These are phyloP conservation scores for Colletotrichum somersetense DNA, from an alignment of 2,329 filamentous ascomycete genomes.

Conservation along the genomic window DNA sequence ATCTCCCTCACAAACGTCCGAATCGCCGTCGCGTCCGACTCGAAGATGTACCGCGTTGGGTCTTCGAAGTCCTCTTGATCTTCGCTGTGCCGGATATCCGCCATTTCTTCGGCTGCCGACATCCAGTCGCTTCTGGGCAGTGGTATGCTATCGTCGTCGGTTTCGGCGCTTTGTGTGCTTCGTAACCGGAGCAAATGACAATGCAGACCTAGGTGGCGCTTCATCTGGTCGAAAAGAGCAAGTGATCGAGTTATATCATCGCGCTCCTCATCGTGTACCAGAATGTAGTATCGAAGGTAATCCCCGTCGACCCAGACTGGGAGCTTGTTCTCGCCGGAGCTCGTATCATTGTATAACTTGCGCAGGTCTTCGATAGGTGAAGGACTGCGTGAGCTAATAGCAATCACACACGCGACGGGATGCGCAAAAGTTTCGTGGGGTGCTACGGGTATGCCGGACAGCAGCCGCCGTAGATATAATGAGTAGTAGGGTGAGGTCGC, in stretches of 20 bases:
- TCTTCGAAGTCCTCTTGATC: constrained; percentile 78
- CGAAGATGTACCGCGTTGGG: constrained; percentile 84
- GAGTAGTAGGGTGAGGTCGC: constrained; percentile 84
- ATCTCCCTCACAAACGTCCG: constrained; percentile 93
- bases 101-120: constrained; percentile 86
- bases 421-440: constrained; percentile 95
- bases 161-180: constrained; percentile 86
- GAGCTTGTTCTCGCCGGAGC: constrained; percentile 77
- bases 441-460: constrained; percentile 82
- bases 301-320: constrained; percentile 92
- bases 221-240: constrained; percentile 97
- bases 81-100: constrained; percentile 77
- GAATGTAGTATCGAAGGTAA: constrained; percentile 94
- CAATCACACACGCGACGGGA: constrained; percentile 93
- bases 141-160: constrained; percentile 89
- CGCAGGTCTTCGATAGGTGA: constrained; percentile 89
- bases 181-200: constrained; percentile 91
- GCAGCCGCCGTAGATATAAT: constrained; percentile 83
- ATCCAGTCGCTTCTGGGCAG: constrained; percentile 90
- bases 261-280: constrained; percentile 95
- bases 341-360: constrained; percentile 87
- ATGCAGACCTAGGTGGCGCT: constrained; percentile 95
- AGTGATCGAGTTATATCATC: constrained; percentile 94
- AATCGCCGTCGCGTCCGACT: constrained; percentile 90
- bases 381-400: constrained; percentile 89